Percentiles rank a stretch among this genome's conserved stretches.
phyloP scores from a whole-genome alignment of 495 filamentous ascomycete genomes.

The Aspergillus olivimuriae region DNA sequence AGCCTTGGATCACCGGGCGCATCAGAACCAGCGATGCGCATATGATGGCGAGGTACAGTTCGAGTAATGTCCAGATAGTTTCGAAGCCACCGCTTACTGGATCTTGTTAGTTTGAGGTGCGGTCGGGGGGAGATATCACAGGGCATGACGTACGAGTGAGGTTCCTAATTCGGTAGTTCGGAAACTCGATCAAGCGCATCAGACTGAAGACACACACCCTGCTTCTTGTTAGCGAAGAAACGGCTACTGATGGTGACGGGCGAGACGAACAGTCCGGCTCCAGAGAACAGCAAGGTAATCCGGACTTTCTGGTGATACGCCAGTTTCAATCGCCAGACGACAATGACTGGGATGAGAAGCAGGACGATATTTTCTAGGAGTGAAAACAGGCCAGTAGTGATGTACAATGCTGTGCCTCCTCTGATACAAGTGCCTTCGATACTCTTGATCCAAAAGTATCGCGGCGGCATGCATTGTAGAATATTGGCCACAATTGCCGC shows the following conservation, averaged over 20 bases:
- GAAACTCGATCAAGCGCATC: slow-evolving; percentile 17
- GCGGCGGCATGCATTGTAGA: slow-evolving; percentile 27
- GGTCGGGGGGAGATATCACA: not conserved
- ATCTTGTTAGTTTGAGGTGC: not conserved
- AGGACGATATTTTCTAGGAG: slow-evolving; percentile 21
- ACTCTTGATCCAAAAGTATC: slow-evolving; percentile 24
- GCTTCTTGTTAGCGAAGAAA: not conserved
- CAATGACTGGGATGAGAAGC: slow-evolving; percentile 24
- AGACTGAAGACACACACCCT: slow-evolving; percentile 26
- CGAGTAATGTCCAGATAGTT: slow-evolving; percentile 45
- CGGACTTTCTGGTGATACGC: slow-evolving; percentile 21
- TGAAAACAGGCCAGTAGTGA: slow-evolving; percentile 16
- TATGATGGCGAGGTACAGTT: slow-evolving; percentile 44
- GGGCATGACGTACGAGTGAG: slow-evolving; percentile 15
- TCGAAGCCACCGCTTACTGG: slow-evolving; percentile 24
- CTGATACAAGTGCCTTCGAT: slow-evolving; percentile 24
- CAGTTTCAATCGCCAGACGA: slow-evolving; percentile 30
- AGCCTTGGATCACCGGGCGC: slow-evolving; percentile 16
- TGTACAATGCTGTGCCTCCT: slow-evolving; percentile 13
- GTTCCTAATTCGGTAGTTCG: slow-evolving; percentile 13
- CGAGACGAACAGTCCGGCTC: slow-evolving; percentile 20
- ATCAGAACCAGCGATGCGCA: slow-evolving; percentile 41
- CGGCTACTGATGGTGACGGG: not conserved
- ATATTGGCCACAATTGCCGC: slow-evolving; percentile 19
- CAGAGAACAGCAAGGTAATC: slow-evolving; percentile 22